Evolutionary conservation across 345 rosid species (phyloP).

Genomic region (Melaleuca alternifolia): DNA sequence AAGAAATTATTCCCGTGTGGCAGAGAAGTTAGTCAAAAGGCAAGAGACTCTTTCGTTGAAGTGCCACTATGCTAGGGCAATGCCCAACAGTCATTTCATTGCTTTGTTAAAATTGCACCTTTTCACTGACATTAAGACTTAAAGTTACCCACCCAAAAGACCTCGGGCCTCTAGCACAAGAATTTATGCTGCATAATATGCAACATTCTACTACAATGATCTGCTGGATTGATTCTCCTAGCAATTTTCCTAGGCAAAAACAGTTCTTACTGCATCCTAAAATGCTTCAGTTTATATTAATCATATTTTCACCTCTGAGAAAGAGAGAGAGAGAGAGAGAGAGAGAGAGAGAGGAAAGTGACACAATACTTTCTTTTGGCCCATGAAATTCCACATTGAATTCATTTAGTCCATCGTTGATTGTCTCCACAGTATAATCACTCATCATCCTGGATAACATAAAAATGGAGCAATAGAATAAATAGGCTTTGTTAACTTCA

Average conservation of each 20-base stretch:
- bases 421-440: slow-evolving; percentile 60
- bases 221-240: neutral
- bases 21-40: neutral
- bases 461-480: slow-evolving; percentile 1
- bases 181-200: neutral
- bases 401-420: slow-evolving; percentile 65
- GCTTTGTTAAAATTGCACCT: neutral
- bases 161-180: neutral
- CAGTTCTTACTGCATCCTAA: neutral
- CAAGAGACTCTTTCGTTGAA: neutral
- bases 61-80: neutral
- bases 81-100: neutral
- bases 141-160: neutral
- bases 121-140: neutral
- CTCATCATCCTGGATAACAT: slow-evolving; percentile 64
- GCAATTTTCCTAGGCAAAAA: neutral
- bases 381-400: slow-evolving; percentile 68
- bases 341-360: neutral
- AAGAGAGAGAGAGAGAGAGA: neutral
- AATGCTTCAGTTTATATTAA: neutral
- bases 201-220: neutral
- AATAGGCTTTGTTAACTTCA: neutral
- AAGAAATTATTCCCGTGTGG: neutral
- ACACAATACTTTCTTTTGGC: slow-evolving; percentile 56
- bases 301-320: neutral